Percentiles rank a stretch among this genome's conserved stretches.
Conservation (phyloP, 2,329 filamentous ascomycete genomes). For the Fusarium verticillioides region DNA sequence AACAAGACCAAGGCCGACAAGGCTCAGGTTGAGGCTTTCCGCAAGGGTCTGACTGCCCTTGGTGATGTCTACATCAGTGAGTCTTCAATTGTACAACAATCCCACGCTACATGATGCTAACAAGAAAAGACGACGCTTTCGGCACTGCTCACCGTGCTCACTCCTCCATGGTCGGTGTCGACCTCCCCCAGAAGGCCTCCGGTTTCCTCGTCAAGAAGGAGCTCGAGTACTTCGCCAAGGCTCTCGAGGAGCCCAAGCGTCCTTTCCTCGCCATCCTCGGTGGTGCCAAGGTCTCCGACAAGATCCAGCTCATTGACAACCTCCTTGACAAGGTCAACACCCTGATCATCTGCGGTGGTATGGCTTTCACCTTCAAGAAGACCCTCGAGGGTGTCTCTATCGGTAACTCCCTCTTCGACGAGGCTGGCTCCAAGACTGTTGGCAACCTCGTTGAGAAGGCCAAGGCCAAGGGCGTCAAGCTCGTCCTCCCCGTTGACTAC, state of each 20-base stretch:
- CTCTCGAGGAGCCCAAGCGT: conserved; percentile 89
- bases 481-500: conserved; percentile 95
- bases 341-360: conserved; percentile 94
- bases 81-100: conserved; percentile 49
- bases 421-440: conserved; percentile 93
- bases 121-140: conserved; percentile 86
- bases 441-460: conserved; percentile 91
- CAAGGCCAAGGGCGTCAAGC: conserved; percentile 94
- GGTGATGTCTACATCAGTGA: conserved; percentile 96
- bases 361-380: conserved; percentile 99
- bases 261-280: conserved; percentile 99
- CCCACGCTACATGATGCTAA: conserved; percentile 25
- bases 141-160: conserved; percentile 98
- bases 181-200: conserved; percentile 95
- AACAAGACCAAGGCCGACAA: conserved; percentile 99
- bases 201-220: conserved; percentile 99
- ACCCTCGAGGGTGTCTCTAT: conserved; percentile 92
- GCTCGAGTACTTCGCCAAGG: conserved; percentile 98
- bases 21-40: conserved; percentile 89
- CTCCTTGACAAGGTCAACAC: conserved; percentile 97
- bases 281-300: conserved; percentile 98
- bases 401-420: conserved; percentile 91
- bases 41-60: conserved; percentile 92
- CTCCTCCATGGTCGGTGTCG: conserved; percentile 98
- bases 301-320: conserved; percentile 99